Conservation (phyloP, 345 rosid species). For the Physaria fendleri region DNA sequence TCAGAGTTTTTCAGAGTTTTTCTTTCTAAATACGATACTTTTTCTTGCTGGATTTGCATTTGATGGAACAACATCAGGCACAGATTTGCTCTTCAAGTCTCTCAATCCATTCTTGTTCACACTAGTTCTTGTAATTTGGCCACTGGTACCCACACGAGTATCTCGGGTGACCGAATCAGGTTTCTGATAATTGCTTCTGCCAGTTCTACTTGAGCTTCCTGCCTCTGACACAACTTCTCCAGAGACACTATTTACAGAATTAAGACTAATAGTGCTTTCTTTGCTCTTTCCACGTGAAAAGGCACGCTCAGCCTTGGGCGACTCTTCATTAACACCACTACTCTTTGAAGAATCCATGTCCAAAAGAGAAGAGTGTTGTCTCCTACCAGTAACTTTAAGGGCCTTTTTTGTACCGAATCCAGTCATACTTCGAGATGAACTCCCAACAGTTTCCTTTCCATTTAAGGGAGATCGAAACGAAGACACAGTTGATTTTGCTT, state of each 20-base stretch:
- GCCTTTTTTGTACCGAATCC: slow-evolving; percentile 33
- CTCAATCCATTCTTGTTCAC: slow-evolving; percentile 38
- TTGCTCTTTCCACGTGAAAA: slow-evolving; percentile 44
- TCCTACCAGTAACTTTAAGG: slow-evolving; percentile 11
- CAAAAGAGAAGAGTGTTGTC: slow-evolving; percentile 41
- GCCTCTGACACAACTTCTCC: slow-evolving; percentile 20
- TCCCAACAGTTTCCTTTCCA: slow-evolving; percentile 66
- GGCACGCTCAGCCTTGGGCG: slow-evolving; percentile 14
- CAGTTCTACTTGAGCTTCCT: slow-evolving; percentile 35
- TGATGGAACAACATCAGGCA: slow-evolving; percentile 40
- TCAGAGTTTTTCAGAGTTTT: slow-evolving; percentile 41
- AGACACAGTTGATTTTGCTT: slow-evolving; percentile 39
- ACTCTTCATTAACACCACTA: slow-evolving; percentile 47
- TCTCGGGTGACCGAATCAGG: slow-evolving; percentile 33
- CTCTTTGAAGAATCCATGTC: slow-evolving; percentile 74
- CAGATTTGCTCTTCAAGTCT: slow-evolving; percentile 47
- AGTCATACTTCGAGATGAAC: slow-evolving; percentile 44
- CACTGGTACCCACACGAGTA: slow-evolving; percentile 22
- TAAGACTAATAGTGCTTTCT: slow-evolving; percentile 7
- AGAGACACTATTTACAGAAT: slow-evolving; percentile 1
- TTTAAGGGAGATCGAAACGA: slow-evolving; percentile 1
- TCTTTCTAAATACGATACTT: slow-evolving; percentile 42
- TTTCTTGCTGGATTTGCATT: slow-evolving; percentile 39
- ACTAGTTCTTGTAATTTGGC: slow-evolving; percentile 31
- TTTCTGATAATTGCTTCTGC: slow-evolving; percentile 33